phyloP scores from a whole-genome alignment of 495 filamentous ascomycete genomes.

The Talaromyces trachyspermus region DNA sequence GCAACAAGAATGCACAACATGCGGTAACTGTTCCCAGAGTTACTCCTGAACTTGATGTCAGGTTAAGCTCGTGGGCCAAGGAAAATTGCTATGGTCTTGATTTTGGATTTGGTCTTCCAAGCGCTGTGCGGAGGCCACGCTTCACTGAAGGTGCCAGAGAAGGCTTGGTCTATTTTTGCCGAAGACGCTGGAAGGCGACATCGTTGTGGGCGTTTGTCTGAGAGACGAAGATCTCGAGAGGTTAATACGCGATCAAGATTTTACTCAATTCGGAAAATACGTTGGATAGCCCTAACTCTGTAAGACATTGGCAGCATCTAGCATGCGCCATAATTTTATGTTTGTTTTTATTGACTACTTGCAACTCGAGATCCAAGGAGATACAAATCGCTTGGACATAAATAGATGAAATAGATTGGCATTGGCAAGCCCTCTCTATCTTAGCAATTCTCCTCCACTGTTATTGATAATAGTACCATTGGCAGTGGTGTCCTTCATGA shows the following conservation, averaged over 20 bases:
- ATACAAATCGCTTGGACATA: too few relatives aligned
- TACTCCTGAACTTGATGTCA: conserved; percentile 33
- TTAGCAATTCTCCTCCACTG: neutral
- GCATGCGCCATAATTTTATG: too few relatives aligned
- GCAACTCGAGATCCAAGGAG: too few relatives aligned
- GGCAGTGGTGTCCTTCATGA: conserved; percentile 52
- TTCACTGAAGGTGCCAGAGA: conserved; percentile 36
- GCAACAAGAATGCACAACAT: conserved; percentile 22
- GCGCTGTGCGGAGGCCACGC: conserved; percentile 39
- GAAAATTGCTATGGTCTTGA: conserved; percentile 37
- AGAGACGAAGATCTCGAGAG: conserved; percentile 35
- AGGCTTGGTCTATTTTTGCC: conserved; percentile 43
- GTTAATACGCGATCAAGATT: conserved; percentile 30
- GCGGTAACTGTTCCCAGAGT: conserved; percentile 20
- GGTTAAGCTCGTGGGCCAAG: conserved; percentile 49
- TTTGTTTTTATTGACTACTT: too few relatives aligned
- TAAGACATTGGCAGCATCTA: neutral
- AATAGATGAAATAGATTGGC: too few relatives aligned
- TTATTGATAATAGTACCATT: conserved; percentile 27
- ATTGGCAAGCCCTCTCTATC: too few relatives aligned
- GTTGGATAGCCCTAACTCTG: conserved; percentile 17
- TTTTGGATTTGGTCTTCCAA: conserved; percentile 44
- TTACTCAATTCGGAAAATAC: conserved; percentile 26
- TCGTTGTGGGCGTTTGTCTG: conserved; percentile 36
- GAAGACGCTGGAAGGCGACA: conserved; percentile 28